Base-by-base conservation (phyloP, 2,329 filamentous ascomycete species). In the Aulographum hederae region DNA sequence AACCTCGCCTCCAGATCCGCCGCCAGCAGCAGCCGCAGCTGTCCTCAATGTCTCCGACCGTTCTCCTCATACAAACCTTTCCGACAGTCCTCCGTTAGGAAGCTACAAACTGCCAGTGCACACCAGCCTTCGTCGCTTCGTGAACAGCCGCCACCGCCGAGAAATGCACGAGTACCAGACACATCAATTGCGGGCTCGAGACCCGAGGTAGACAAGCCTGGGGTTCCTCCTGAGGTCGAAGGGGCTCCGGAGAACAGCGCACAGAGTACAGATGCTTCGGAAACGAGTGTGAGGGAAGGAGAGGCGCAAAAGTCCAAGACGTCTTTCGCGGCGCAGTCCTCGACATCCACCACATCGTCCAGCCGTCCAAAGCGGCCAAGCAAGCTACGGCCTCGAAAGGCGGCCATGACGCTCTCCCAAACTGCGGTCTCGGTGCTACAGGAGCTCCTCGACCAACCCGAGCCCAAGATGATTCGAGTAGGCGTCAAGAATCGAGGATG, bases 401-500 rank as follows among this genome's bases (percentile, higher is more conserved):
- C 89, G 1, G 82, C 86, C 2, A 86, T 98, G 62, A 81, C 71
- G 42, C 65, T 98, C 16, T 85, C 85, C 0, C 69, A 79, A 0
- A 60, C 73, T 1, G 89, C 89, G 0, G 76, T 93, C 3, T 63
- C 73, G 29, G 84, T 92, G 45, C 63, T 98, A 20, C 71, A 71
- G 35, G 64, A 67, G 13, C 58, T 98, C 23, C 67, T 94, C 5
- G 71, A 85, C 38, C 76, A 84, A 45, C 89, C 89, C 0, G 73
- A 89, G 17, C 84, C 85, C 2, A 92, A 93, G 58, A 65, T 93
- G 41, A 93, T 98, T 52, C 76, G 89, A 44, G 80, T 98, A 4
- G 85, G 89, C 10, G 89, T 95, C 38, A 82, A 78, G 53, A 94
- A 93, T 54, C 70, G 82, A 41, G 89, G 89, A 6, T 98, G 89